Evolutionary conservation across 495 filamentous ascomycete genomes (phyloP).

Genomic region (Daldinia bambusicola): DNA sequence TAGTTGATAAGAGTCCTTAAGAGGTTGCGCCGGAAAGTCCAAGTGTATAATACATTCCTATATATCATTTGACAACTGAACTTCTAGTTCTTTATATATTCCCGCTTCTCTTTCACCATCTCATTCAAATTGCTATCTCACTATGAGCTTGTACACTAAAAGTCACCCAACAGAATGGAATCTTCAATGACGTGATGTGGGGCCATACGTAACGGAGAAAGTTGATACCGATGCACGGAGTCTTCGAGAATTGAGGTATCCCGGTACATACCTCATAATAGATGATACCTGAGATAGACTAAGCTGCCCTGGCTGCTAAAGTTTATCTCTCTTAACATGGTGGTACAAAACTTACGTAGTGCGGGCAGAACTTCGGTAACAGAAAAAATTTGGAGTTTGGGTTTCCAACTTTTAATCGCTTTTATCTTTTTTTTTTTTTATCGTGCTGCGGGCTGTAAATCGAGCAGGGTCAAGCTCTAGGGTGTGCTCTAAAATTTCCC

Average conservation of each 20-base stretch:
- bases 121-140: too few species aligned
- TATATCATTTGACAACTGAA: neutral
- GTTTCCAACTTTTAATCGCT: neutral
- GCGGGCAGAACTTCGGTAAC: slow-evolving; percentile 33
- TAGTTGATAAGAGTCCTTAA: neutral
- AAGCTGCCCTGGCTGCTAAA: too few species aligned
- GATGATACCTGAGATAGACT: neutral
- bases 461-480: slow-evolving; percentile 16
- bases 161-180: neutral
- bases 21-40: neutral
- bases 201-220: slow-evolving; percentile 12
- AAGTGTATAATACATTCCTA: neutral
- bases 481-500: slow-evolving; percentile 33
- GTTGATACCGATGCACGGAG: slow-evolving; percentile 17
- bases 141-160: neutral
- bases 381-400: slow-evolving; percentile 32
- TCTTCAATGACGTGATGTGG: slow-evolving; percentile 19
- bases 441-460: neutral
- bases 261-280: too few species aligned
- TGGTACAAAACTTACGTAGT: slow-evolving; percentile 15
- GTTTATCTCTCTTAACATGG: neutral
- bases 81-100: neutral
- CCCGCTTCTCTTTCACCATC: neutral
- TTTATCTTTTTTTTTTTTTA: slow-evolving; percentile 4
- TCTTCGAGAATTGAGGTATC: neutral